Evolutionary conservation across 2,329 filamentous ascomycete species (phyloP).

Genomic region (Lasiodiplodia sp.): DNA sequence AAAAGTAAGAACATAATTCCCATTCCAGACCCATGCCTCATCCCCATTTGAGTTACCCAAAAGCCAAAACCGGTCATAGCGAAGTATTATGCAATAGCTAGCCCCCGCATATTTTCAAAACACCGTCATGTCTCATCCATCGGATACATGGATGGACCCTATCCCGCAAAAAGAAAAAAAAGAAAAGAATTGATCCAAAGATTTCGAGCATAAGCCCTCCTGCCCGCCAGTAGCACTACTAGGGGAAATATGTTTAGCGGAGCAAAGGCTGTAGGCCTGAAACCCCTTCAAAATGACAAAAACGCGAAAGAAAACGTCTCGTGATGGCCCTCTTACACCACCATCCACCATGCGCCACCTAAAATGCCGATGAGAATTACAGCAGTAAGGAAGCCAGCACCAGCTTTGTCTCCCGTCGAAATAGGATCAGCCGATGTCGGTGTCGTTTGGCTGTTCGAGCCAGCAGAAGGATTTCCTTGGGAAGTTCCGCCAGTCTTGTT

Average conservation of each 20-base stretch:
- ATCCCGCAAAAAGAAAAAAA: background rate
- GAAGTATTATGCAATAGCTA: background rate
- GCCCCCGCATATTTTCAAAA: slow-evolving; percentile 18
- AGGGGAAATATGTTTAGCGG: background rate
- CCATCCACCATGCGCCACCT: slow-evolving; percentile 64
- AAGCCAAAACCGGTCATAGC: background rate
- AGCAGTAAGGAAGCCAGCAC: slow-evolving; percentile 71
- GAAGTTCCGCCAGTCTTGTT: slow-evolving; percentile 61
- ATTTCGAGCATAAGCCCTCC: background rate
- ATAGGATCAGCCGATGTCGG: slow-evolving; percentile 48
- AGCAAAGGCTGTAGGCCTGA: background rate
- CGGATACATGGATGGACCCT: background rate
- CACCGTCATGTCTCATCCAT: slow-evolving; percentile 12
- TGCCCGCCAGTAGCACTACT: background rate
- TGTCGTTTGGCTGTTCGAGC: slow-evolving; percentile 40
- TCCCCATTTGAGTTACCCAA: background rate
- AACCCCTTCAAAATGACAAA: background rate
- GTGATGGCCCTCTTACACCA: slow-evolving; percentile 40
- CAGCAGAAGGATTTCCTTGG: slow-evolving; percentile 54
- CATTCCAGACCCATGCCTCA: background rate
- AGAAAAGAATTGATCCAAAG: background rate
- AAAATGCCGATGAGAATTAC: slow-evolving; percentile 63
- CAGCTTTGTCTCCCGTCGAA: slow-evolving; percentile 69
- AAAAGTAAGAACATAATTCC: background rate
- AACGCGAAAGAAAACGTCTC: background rate